Evolutionary conservation across 495 filamentous ascomycete species (phyloP).

Genomic region (Xylaria bambusicola): DNA sequence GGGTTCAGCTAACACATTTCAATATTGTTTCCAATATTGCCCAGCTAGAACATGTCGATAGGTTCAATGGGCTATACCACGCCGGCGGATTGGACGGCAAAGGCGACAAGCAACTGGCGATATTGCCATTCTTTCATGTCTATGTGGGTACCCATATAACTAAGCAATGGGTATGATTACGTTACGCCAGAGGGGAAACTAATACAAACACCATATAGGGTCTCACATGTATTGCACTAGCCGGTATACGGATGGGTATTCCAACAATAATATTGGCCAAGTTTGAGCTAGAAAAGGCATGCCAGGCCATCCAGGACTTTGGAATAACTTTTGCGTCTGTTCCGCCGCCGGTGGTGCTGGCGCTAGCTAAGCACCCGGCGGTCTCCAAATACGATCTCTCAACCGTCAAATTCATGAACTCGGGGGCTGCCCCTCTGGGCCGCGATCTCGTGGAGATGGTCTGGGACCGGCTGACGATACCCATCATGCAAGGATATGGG

Average conservation of each 20-base stretch:
- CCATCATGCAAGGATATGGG: constrained; percentile 65
- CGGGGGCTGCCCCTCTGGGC: constrained; percentile 85
- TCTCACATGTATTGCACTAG: constrained; percentile 39
- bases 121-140: constrained; percentile 92
- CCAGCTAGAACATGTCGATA: constrained; percentile 57
- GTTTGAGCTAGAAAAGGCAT: constrained; percentile 82
- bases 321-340: constrained; percentile 77
- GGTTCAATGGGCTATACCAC: constrained; percentile 49
- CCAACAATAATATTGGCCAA: constrained; percentile 74
- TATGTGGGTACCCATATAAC: constrained; percentile 58
- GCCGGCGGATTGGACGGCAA: constrained; percentile 60
- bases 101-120: constrained; percentile 73
- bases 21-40: constrained; percentile 76
- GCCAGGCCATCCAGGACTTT: constrained; percentile 71
- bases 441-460: constrained; percentile 78
- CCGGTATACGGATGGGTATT: constrained; percentile 64
- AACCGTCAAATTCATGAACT: constrained; percentile 80
- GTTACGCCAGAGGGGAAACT: not conserved
- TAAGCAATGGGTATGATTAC: too few relatives aligned
- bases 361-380: constrained; percentile 75
- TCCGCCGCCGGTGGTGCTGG: constrained; percentile 82
- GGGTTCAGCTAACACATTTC: constrained; percentile 82
- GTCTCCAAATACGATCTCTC: constrained; percentile 80
- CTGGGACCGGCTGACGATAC: constrained; percentile 71
- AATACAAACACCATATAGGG: constrained; percentile 26